phyloP scores from a whole-genome alignment of 169 alveolate species.

The Perkinsus olseni region DNA sequence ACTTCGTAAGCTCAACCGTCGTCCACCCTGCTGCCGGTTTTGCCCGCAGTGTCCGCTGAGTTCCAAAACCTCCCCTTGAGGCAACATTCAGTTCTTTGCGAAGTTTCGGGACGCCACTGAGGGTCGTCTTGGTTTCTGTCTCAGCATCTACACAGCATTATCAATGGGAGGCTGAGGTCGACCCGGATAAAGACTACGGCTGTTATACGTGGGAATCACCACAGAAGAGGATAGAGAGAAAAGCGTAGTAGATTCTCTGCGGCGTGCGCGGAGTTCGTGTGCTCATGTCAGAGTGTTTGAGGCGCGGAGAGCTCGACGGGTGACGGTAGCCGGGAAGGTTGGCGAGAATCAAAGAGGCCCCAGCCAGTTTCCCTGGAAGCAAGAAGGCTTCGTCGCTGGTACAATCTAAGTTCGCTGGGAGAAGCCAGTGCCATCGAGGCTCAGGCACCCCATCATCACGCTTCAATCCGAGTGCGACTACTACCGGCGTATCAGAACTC shows the following conservation, averaged over 20 bases:
- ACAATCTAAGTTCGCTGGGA: neutral
- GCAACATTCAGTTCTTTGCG: too few species aligned
- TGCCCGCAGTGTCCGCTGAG: too few species aligned
- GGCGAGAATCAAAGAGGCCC: neutral
- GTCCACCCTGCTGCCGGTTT: too few species aligned
- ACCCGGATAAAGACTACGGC: neutral
- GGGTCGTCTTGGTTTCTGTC: too few species aligned
- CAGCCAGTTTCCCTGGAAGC: neutral
- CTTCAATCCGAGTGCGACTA: neutral
- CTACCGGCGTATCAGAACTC: neutral
- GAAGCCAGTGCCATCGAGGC: neutral
- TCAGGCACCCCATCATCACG: neutral
- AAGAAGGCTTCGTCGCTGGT: neutral
- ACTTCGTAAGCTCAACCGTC: too few species aligned
- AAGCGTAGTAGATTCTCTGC: neutral
- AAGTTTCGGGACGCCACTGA: too few species aligned
- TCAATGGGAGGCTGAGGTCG: neutral
- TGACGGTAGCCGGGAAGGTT: neutral
- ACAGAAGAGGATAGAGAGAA: neutral
- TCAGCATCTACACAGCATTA: neutral
- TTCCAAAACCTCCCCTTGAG: too few species aligned
- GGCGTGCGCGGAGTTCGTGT: neutral
- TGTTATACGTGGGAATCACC: neutral
- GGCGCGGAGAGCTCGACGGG: neutral
- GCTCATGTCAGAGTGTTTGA: neutral